A percentile compares a stretch with the other conserved stretches of the same genome.
Conservation (phyloP, 225 moss, liverwort and hornwort genomes). For the Asterella californica region DNA sequence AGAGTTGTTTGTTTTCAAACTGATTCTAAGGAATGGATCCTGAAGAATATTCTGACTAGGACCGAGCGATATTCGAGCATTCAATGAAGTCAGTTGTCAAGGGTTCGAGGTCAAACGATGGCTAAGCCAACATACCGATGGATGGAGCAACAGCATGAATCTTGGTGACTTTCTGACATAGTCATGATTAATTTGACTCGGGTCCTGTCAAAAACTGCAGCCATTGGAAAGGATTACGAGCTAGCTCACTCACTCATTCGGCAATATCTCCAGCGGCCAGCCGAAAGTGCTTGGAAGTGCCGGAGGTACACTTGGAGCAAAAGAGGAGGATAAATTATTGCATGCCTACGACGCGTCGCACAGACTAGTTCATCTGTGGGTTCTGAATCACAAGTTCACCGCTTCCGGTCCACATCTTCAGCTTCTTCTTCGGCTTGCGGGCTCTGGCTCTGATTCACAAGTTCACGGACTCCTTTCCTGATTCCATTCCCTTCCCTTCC, state of each 20-base stretch:
- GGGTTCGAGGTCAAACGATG: neutral
- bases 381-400: neutral
- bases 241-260: neutral
- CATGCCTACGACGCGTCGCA: neutral
- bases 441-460: too few species aligned
- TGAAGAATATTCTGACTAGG: too few species aligned
- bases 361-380: neutral
- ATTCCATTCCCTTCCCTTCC: neutral
- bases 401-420: too few species aligned
- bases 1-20: too few species aligned
- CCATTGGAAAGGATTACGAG: neutral
- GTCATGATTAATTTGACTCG: constrained; percentile 3
- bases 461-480: too few species aligned
- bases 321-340: neutral
- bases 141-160: neutral
- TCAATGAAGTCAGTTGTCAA: too few species aligned
- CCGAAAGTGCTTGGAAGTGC: neutral
- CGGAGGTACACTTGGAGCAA: neutral
- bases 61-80: too few species aligned
- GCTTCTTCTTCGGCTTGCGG: too few species aligned
- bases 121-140: neutral
- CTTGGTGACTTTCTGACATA: neutral
- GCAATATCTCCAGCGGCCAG: neutral
- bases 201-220: neutral
- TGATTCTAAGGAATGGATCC: too few species aligned